Conservation (phyloP, 805 yeast genomes). For the Grigorovia humatica region DNA sequence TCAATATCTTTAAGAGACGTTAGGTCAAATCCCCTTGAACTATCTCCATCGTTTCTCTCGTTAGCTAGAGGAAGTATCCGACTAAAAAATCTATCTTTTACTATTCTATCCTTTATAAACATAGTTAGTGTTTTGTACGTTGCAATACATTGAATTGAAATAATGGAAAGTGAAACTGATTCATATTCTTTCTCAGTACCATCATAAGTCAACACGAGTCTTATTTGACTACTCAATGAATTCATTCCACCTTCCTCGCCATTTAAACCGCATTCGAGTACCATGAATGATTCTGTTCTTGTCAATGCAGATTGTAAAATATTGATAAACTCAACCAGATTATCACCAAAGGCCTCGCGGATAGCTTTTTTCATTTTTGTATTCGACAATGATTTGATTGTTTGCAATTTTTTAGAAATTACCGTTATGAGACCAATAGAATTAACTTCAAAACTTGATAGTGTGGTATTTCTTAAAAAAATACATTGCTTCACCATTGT, state of each 20-base stretch:
- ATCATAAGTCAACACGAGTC: slow-evolving; percentile 40
- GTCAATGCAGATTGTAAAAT: slow-evolving; percentile 66
- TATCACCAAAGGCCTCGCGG: slow-evolving; percentile 27
- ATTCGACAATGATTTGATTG: not conserved
- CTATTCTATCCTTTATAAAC: slow-evolving; percentile 33
- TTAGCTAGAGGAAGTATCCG: slow-evolving; percentile 2
- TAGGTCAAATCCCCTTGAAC: not conserved
- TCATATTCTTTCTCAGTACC: slow-evolving; percentile 25
- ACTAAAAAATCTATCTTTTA: slow-evolving; percentile 19
- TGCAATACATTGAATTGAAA: slow-evolving; percentile 45
- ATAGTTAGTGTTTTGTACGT: slow-evolving; percentile 37
- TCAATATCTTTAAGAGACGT: slow-evolving; percentile 24
- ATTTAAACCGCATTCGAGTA: slow-evolving; percentile 34
- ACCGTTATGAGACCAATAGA: slow-evolving; percentile 53
- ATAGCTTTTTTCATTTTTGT: slow-evolving; percentile 35
- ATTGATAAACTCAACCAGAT: slow-evolving; percentile 36
- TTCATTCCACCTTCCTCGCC: slow-evolving; percentile 38
- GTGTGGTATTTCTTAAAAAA: slow-evolving; percentile 20
- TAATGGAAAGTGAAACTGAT: slow-evolving; percentile 21
- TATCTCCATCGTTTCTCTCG: slow-evolving; percentile 5
- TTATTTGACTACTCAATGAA: slow-evolving; percentile 62
- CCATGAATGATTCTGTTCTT: slow-evolving; percentile 63
- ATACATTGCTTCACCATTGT: slow-evolving; percentile 28
- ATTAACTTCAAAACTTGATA: slow-evolving; percentile 69
- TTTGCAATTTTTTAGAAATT: slow-evolving; percentile 4